Evolutionary conservation across 371 early-diverging fungal genomes (phyloP).

Genomic region (Batkoa obscura): DNA sequence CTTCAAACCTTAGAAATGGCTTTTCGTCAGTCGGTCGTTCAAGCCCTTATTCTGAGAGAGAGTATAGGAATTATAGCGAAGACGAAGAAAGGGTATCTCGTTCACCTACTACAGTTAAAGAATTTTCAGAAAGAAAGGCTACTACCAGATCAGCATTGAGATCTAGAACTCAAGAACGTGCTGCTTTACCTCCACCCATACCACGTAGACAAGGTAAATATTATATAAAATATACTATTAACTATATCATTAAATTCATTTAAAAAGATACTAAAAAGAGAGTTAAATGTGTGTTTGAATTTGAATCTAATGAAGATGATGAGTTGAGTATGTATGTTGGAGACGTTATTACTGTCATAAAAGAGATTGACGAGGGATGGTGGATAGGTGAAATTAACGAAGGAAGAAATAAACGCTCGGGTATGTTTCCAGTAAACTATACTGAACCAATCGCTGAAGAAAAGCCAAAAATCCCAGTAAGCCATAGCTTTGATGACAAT

Average conservation of each 20-base stretch:
- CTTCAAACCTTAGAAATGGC: no score
- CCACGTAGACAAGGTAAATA: background rate
- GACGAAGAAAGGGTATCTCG: background rate
- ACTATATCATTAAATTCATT: background rate
- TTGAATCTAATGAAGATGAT: conserved; percentile 36
- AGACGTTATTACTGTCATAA: conserved; percentile 47
- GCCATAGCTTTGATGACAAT: background rate
- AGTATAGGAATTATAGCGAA: background rate
- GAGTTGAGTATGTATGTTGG: conserved; percentile 47
- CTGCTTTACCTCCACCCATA: conserved; percentile 1
- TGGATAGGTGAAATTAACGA: conserved; percentile 57
- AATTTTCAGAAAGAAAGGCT: no score
- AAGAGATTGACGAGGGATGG: conserved; percentile 70
- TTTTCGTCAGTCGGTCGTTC: no score
- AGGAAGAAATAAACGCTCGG: conserved; percentile 16
- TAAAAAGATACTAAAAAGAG: conserved; percentile 13
- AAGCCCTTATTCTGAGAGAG: background rate
- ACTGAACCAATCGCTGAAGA: conserved; percentile 21
- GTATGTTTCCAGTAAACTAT: conserved; percentile 76
- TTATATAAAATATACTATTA: background rate
- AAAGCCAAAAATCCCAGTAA: conserved; percentile 1
- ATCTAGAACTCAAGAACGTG: no score
- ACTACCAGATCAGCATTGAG: no score
- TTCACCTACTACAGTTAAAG: no score
- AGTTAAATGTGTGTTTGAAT: conserved; percentile 39